Evolutionary conservation across 1,139 yeast species (phyloP).

Genomic region (Debaryomyces robertsiae): DNA sequence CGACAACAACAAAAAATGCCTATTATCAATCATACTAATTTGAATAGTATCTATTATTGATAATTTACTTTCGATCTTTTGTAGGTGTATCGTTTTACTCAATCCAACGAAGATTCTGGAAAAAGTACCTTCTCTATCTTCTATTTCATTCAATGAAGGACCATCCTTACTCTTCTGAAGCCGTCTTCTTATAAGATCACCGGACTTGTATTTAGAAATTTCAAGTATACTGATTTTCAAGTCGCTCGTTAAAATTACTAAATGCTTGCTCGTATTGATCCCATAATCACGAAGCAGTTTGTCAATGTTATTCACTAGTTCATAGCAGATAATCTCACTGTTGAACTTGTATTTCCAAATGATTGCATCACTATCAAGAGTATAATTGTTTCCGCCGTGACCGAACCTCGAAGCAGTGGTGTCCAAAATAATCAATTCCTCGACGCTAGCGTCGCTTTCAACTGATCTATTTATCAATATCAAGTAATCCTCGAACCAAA

Average conservation of each 20-base stretch:
- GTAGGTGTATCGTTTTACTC: slow-evolving; percentile 39
- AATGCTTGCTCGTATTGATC: slow-evolving; percentile 17
- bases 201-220: slow-evolving; percentile 17
- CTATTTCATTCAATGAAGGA: slow-evolving; percentile 2
- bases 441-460: slow-evolving; percentile 28
- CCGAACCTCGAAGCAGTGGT: slow-evolving; percentile 38
- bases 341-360: slow-evolving; percentile 45
- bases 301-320: slow-evolving; percentile 19
- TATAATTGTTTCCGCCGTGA: slow-evolving; percentile 31
- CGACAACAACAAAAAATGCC: slow-evolving; percentile 40
- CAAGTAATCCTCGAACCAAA: slow-evolving; percentile 40
- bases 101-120: slow-evolving; percentile 37
- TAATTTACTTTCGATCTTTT: slow-evolving; percentile 32
- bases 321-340: slow-evolving; percentile 28
- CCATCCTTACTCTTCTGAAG: background rate
- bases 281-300: background rate
- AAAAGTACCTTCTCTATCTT: slow-evolving; percentile 15
- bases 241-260: slow-evolving; percentile 36
- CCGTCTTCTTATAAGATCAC: slow-evolving; percentile 3
- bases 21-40: slow-evolving; percentile 30
- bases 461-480: slow-evolving; percentile 36
- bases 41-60: slow-evolving; percentile 28
- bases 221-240: slow-evolving; percentile 36
- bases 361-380: slow-evolving; percentile 43
- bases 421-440: slow-evolving; percentile 43